Percentiles rank a stretch among this genome's conserved stretches.
Conservation (phyloP, 225 moss, liverwort and hornwort genomes). For the Marchantia paleacea region DNA sequence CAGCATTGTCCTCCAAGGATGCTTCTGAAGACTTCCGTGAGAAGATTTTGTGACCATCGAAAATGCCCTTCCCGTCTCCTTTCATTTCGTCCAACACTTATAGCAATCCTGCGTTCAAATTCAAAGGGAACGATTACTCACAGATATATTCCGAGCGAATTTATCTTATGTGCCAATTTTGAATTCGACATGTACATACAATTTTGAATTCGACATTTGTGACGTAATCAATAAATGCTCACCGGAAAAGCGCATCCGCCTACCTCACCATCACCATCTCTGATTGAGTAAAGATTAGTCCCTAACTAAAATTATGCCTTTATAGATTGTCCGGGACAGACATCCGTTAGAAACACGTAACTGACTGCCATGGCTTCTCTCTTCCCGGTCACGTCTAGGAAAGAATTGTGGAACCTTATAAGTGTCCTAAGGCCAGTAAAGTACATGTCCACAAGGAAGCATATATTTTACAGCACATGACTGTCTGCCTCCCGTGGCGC, state of each 20-base stretch:
- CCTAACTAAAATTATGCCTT: neutral
- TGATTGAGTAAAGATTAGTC: neutral
- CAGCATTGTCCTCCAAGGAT: slow-evolving; percentile 25
- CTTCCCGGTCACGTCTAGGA: neutral
- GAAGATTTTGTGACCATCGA: slow-evolving; percentile 35
- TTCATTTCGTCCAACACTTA: slow-evolving; percentile 17
- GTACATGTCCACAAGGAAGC: neutral
- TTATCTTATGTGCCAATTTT: no score
- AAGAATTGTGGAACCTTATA: no score
- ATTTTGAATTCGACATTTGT: no score
- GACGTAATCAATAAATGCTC: neutral
- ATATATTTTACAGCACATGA: neutral
- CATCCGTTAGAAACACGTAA: neutral
- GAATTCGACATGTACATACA: no score
- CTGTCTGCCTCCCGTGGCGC: neutral
- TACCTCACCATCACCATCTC: neutral
- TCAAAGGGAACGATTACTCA: neutral
- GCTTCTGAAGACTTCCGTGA: slow-evolving; percentile 38
- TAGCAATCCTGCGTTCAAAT: slow-evolving; percentile 2
- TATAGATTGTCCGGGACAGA: neutral
- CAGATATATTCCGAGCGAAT: neutral
- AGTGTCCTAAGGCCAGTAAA: neutral
- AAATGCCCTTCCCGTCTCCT: slow-evolving; percentile 16
- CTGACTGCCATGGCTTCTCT: neutral
- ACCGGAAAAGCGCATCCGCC: neutral